Base-by-base conservation (phyloP, 2,329 filamentous ascomycete species). In the Fusarium verrucosum region DNA sequence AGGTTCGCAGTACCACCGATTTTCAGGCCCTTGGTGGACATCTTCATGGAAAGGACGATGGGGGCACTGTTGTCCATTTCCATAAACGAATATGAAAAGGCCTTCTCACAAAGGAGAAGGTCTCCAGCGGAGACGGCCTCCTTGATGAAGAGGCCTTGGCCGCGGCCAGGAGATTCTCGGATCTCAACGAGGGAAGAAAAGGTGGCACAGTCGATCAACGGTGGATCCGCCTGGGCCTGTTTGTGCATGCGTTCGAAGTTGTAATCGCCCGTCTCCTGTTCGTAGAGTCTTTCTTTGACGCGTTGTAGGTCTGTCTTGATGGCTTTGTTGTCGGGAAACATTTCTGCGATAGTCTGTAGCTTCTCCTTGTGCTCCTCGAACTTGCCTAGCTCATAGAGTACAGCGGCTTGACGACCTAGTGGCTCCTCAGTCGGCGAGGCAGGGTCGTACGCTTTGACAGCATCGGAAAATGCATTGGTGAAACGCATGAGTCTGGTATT, bases 41-140 rank as follows among this genome's bases (percentile, higher is more conserved):
- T 4, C 52, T 82, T 79, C 16, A 83, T 68, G 40, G 82, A 45
- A 8, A 49, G 25, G 2, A 65, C 10, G 68, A 64, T 5, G 66
- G 4, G 10, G 6, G 19, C 7, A 4, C 38, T 10, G 10, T 8
- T 13, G 3, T 16, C 20, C 10, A n/a, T 9, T 70, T 30, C 59
- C 74, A 32, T 50, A 51, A 4, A 58, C 64, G 38, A 74, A 80
- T 84, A 77, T 0, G 71, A 71, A 64, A 86, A 85, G 0, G 84
- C 83, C 59, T 87, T 87, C 58, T 87, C 85, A 42, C 83, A 86
- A 2, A 87, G 65, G 1, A 87, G 70, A 3, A 86, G 73, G 5
- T 86, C 81, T 0, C 84, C 84, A 0, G 80, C 78, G 33, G 76
- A 74, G 3, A 87, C 81, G 0, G 74, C 65, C 19, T 74, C 71